These are phyloP conservation scores for Mixia osmundae DNA, from an alignment of 1,284 basidiomycete species.

Conservation along the genomic window DNA sequence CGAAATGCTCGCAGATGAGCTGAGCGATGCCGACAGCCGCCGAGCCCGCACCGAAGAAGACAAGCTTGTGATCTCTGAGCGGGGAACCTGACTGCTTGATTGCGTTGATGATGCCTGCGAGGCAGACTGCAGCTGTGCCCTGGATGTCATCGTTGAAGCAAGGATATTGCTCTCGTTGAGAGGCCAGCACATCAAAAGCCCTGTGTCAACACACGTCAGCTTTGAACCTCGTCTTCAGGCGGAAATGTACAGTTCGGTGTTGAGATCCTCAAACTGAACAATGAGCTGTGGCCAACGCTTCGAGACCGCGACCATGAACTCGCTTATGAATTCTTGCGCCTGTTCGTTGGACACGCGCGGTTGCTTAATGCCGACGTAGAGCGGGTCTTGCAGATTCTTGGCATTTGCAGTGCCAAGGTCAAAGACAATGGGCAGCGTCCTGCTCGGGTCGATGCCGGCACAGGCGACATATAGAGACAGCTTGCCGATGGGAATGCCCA, in stretches of 20 bases:
- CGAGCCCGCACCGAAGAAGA: slow-evolving; percentile 75
- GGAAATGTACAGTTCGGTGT: no score
- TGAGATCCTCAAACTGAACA: slow-evolving; percentile 59
- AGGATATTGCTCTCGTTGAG: slow-evolving; percentile 46
- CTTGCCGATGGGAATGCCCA: slow-evolving; percentile 86
- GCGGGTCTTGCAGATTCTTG: slow-evolving; percentile 54
- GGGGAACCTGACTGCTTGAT: slow-evolving; percentile 47
- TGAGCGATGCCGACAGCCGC: slow-evolving; percentile 72
- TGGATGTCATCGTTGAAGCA: slow-evolving; percentile 82
- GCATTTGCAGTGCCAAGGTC: slow-evolving; percentile 76
- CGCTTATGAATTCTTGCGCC: slow-evolving; percentile 56
- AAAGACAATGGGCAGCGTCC: slow-evolving; percentile 56
- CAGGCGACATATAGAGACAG: slow-evolving; percentile 72
- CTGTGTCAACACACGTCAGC: slow-evolving; percentile 20
- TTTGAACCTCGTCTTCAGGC: no score
- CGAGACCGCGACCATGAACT: slow-evolving; percentile 41
- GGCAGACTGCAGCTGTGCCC: slow-evolving; percentile 63
- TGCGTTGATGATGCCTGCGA: slow-evolving; percentile 73
- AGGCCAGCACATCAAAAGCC: slow-evolving; percentile 9
- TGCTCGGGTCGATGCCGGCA: slow-evolving; percentile 46
- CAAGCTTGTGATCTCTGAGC: slow-evolving; percentile 53
- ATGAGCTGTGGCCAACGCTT: slow-evolving; percentile 25
- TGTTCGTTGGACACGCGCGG: slow-evolving; percentile 40
- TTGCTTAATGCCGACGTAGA: slow-evolving; percentile 59
- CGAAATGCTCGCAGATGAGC: slow-evolving; percentile 72